These are phyloP conservation scores for Lasiosphaeria hispida DNA, from an alignment of 495 filamentous ascomycete species.

Conservation along the genomic window DNA sequence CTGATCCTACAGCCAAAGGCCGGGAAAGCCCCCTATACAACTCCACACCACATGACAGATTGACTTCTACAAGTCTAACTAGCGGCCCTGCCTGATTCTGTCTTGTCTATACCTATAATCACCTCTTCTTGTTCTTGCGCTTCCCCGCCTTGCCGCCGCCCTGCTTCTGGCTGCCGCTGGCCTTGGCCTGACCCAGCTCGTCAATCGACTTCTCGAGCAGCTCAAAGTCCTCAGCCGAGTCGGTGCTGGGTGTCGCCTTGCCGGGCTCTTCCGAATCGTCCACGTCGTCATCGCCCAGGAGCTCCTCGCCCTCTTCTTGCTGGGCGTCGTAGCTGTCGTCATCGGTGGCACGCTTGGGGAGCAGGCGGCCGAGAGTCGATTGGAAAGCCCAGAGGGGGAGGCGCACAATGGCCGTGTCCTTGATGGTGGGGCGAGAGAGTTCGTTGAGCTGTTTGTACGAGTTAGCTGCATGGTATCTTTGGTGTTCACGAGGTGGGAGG, in stretches of 20 bases:
- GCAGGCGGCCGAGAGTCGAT: constrained; percentile 54
- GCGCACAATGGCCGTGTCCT: constrained; percentile 66
- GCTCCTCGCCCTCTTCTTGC: constrained; percentile 26
- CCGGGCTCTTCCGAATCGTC: constrained; percentile 33
- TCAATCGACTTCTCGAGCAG: constrained; percentile 52
- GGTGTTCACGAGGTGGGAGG: background rate
- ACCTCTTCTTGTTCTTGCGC: constrained; percentile 49
- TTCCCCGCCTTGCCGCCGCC: constrained; percentile 39
- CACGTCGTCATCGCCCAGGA: constrained; percentile 32
- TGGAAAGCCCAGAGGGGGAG: constrained; percentile 65
- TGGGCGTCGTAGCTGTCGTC: constrained; percentile 32
- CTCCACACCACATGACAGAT: too few relatives aligned
- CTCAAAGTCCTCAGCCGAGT: constrained; percentile 56
- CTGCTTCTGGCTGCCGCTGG: constrained; percentile 41
- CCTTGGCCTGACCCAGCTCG: constrained; percentile 40
- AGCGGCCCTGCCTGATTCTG: background rate
- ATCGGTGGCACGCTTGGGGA: constrained; percentile 37
- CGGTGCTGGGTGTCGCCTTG: constrained; percentile 44
- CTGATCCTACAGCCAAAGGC: background rate
- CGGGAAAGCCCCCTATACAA: background rate
- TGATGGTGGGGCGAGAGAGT: constrained; percentile 61
- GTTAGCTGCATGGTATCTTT: background rate
- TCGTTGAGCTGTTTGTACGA: constrained; percentile 52
- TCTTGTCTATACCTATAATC: constrained; percentile 5
- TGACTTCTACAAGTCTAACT: background rate